These are phyloP conservation scores for Eleusine coracana DNA, from an alignment of 176 grass and related monocot species.

Conservation along the genomic window DNA sequence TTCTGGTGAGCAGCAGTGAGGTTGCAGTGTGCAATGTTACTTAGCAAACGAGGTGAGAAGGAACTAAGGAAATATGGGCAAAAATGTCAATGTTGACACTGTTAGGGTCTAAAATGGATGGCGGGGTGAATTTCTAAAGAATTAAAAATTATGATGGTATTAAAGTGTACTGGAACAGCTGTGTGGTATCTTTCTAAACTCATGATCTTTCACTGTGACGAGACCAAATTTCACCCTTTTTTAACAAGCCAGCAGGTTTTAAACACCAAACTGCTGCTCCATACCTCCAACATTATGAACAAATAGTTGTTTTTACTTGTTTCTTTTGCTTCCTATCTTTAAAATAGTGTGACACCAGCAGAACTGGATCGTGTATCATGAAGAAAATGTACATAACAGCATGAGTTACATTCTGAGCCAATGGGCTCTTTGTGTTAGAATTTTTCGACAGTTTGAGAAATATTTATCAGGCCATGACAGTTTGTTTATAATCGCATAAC, in stretches of 20 bases:
- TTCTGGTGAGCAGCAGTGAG: too few species aligned
- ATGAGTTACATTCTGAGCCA: not conserved
- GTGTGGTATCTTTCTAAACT: too few species aligned
- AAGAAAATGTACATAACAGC: constrained; percentile 5
- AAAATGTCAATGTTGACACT: too few species aligned
- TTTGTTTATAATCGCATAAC: not conserved
- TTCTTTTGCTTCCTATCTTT: not conserved
- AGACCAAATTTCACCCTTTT: too few species aligned
- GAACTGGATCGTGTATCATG: not conserved
- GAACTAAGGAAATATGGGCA: too few species aligned
- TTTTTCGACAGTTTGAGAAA: not conserved
- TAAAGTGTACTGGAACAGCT: too few species aligned
- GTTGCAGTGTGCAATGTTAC: too few species aligned
- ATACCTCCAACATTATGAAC: not conserved
- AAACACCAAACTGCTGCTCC: not conserved
- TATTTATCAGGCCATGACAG: not conserved
- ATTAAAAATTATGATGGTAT: too few species aligned
- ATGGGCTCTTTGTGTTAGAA: not conserved
- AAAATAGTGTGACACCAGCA: not conserved
- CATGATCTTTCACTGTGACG: too few species aligned
- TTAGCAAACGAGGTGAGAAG: too few species aligned
- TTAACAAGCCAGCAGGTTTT: not conserved
- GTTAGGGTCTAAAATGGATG: too few species aligned
- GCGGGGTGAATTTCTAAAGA: too few species aligned
- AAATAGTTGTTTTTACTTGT: not conserved